Base-by-base conservation (phyloP, 805 yeast genomes). In the Wilhelminamyces savonicus region DNA sequence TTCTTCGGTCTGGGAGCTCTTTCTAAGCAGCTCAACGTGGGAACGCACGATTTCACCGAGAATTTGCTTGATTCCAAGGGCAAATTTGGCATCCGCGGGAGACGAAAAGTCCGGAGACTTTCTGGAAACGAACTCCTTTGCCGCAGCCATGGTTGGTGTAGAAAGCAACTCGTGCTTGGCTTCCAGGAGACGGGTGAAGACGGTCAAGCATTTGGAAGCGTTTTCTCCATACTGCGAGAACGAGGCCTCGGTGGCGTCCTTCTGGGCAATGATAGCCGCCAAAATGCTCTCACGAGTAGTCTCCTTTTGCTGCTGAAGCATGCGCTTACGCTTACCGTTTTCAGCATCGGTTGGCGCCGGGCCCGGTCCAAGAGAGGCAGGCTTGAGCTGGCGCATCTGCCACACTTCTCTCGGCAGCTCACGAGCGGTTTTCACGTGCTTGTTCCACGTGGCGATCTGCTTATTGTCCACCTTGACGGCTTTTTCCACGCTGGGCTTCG, bases 401-500 rank as follows among this genome's bases (percentile, higher is more conserved):
- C 78, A 81, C 43, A 68, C 70, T 30, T 59, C 66, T 46, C 62
- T 62, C 22, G 87, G 87, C 46, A 71, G 65, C 28, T 59, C 64
- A 34, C 59, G 63, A 36, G 80, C 87, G 21, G 64, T 55, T 15
- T 68, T 66, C 5, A 88, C 80, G 55, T 74, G 82, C 36, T 69
- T 62, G 58, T 86, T 86, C 92, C 88, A 90, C 39, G 72, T 69
- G 16, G 69, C 61, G 28, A 84, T 75, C 54, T 87, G 95, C 14
- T 64, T 64, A 46, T 74, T 75, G 52, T 86, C 95, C 24, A 79
- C 67, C 41, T 74, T 73, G 31, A 82, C 62, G 7, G 95, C 74
- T 47, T 77, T 68, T 40, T 69, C 71, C 26, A 82, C 54, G 34
- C 82, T 68, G 30, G 97, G 97, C 58, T 88, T 90, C 36, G 69